These are phyloP conservation scores for Chlorella variabilis DNA, from an alignment of 163 green algal species.

Conservation along the genomic window DNA sequence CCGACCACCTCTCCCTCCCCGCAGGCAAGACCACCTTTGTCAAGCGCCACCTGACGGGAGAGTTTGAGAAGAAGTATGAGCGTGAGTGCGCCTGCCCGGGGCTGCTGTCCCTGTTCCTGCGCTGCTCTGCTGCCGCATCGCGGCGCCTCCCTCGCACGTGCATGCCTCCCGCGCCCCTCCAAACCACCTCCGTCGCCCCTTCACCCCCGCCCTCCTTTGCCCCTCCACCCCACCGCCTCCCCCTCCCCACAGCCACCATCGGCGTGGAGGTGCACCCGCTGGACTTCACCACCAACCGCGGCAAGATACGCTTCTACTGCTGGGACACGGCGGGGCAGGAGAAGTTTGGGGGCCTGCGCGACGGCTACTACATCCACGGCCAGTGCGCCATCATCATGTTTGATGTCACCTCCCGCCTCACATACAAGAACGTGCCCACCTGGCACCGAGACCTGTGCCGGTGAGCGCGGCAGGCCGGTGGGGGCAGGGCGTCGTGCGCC, in stretches of 20 bases:
- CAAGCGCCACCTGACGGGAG: conserved; percentile 98
- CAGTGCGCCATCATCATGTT: conserved; percentile 99
- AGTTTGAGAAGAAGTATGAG: conserved; percentile 99
- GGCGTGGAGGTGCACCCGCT: conserved; percentile 99
- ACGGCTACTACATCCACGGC: conserved; percentile 99
- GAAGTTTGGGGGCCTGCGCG: conserved; percentile 99
- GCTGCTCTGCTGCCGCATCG: too few relatives aligned
- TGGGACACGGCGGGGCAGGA: conserved; percentile 99
- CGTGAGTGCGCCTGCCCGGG: conserved; percentile 67
- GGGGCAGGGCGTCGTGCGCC: too few relatives aligned
- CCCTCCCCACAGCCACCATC: conserved; percentile 89
- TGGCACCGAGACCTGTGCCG: conserved; percentile 99
- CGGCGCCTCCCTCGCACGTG: too few relatives aligned
- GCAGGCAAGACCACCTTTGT: conserved; percentile 99
- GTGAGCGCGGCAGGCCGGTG: conserved; percentile 51
- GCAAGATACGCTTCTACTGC: conserved; percentile 99
- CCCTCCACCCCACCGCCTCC: too few relatives aligned
- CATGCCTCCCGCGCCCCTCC: too few relatives aligned
- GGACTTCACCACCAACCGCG: conserved; percentile 99
- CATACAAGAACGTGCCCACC: conserved; percentile 99
- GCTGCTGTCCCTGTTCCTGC: neutral
- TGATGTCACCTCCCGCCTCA: conserved; percentile 98
- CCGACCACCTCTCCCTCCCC: too few relatives aligned
- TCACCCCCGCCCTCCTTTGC: neutral
- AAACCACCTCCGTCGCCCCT: neutral